These are phyloP conservation scores for Schizosaccharomyces osmophilus DNA, from an alignment of 805 yeast species.

Conservation along the genomic window DNA sequence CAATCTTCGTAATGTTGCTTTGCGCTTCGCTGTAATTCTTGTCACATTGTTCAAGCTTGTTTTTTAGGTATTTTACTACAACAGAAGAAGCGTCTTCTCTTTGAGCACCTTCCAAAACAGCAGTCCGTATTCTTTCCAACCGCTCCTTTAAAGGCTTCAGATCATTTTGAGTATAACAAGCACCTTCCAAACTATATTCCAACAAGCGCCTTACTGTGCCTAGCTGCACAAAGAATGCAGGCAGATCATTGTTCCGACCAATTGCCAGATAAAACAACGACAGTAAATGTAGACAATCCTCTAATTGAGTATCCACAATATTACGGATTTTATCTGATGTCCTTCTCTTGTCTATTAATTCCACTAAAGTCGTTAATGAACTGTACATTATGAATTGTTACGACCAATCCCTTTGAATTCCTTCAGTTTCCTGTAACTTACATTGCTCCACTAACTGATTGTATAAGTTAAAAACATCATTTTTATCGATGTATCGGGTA, in stretches of 20 bases:
- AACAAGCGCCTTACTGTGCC: conserved; percentile 57
- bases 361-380: background rate
- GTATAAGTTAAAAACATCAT: background rate
- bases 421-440: background rate
- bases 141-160: conserved; percentile 53
- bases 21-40: conserved; percentile 33
- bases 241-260: conserved; percentile 72
- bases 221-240: conserved; percentile 78
- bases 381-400: background rate
- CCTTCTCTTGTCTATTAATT: background rate
- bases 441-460: conserved; percentile 1
- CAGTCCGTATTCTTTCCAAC: conserved; percentile 43
- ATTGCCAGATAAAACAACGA: conserved; percentile 76
- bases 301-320: conserved; percentile 47
- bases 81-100: conserved; percentile 36
- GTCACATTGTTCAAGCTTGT: conserved; percentile 16
- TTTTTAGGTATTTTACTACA: background rate
- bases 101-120: conserved; percentile 30
- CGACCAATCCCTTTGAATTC: background rate
- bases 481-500: conserved; percentile 5
- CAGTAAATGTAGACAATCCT: conserved; percentile 71
- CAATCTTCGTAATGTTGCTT: conserved; percentile 26
- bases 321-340: conserved; percentile 5
- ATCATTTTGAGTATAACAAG: conserved; percentile 66
- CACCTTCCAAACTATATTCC: conserved; percentile 58